phyloP scores from a whole-genome alignment of 768 basidiomycete genomes.

The Cystofilobasidium bisporidii region DNA sequence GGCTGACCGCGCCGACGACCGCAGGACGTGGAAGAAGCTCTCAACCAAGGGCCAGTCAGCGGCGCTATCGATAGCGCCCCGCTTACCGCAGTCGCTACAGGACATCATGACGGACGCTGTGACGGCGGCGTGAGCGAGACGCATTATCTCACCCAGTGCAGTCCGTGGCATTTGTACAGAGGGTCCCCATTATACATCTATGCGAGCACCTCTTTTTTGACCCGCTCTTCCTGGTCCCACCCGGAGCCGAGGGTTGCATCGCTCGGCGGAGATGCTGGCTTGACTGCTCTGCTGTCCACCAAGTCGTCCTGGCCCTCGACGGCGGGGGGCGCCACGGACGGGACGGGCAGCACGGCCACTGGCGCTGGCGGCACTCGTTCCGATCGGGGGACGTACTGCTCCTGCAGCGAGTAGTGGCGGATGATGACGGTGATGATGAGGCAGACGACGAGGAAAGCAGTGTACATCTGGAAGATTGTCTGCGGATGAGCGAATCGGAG shows the following conservation, averaged over 20 bases:
- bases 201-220: no score
- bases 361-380: background rate
- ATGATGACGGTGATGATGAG: background rate
- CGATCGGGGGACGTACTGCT: background rate
- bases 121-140: no score
- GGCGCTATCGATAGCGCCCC: conserved; percentile 14
- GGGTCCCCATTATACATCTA: no score
- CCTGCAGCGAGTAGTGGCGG: conserved; percentile 3
- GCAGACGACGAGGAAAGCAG: conserved; percentile 10
- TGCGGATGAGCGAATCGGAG: background rate
- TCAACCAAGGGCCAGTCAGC: conserved; percentile 10
- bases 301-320: background rate
- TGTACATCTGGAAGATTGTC: conserved; percentile 15
- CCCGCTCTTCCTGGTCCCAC: no score
- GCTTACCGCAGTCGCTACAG: conserved; percentile 4
- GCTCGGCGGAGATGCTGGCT: no score
- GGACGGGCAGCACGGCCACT: background rate
- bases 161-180: no score
- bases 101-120: conserved; percentile 24
- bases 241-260: no score
- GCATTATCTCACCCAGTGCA: no score
- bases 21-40: conserved; percentile 19
- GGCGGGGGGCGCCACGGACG: background rate
- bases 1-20: no score
- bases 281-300: no score